Evolutionary conservation across 192 early-diverging fungal genomes (phyloP).

Genomic region (Coemansia sp.): DNA sequence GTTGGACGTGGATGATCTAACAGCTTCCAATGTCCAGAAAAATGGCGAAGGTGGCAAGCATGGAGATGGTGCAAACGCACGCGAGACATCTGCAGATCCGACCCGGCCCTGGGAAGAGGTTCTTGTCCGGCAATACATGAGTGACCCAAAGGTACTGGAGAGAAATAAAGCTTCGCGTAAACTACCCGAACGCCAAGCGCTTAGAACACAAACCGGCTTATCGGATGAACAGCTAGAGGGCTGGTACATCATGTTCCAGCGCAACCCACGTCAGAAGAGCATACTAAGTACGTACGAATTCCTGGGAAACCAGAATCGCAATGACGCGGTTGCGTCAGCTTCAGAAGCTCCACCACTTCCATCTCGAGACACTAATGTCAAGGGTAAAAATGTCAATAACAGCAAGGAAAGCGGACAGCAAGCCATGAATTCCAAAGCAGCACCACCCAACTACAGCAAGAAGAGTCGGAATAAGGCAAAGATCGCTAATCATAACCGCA

Average conservation of each 20-base stretch:
- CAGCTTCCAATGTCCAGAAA: conserved; percentile 3
- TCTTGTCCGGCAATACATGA: conserved; percentile 61
- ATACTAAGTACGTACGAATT: conserved; percentile 63
- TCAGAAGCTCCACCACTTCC: background rate
- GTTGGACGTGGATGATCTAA: conserved; percentile 49
- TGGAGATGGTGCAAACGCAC: background rate
- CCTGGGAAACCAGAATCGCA: conserved; percentile 53
- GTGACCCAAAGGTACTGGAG: conserved; percentile 66
- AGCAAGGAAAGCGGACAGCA: background rate
- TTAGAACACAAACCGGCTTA: conserved; percentile 70
- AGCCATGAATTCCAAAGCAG: conserved; percentile 5
- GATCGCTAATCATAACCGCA: conserved; percentile 73
- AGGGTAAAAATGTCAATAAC: conserved; percentile 8
- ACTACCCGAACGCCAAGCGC: conserved; percentile 56
- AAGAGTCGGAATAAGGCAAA: conserved; percentile 68
- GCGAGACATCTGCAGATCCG: conserved; percentile 44
- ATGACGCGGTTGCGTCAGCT: background rate
- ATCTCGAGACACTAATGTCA: background rate
- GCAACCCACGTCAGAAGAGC: conserved; percentile 71
- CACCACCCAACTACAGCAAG: conserved; percentile 19
- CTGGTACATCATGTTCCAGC: conserved; percentile 84
- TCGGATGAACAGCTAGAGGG: conserved; percentile 92
- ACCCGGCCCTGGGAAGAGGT: conserved; percentile 62
- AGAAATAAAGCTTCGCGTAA: conserved; percentile 61
- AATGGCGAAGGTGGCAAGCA: conserved; percentile 1